Evolutionary conservation across 768 basidiomycete genomes (phyloP).

Genomic region (Xerocomus spinulosus): DNA sequence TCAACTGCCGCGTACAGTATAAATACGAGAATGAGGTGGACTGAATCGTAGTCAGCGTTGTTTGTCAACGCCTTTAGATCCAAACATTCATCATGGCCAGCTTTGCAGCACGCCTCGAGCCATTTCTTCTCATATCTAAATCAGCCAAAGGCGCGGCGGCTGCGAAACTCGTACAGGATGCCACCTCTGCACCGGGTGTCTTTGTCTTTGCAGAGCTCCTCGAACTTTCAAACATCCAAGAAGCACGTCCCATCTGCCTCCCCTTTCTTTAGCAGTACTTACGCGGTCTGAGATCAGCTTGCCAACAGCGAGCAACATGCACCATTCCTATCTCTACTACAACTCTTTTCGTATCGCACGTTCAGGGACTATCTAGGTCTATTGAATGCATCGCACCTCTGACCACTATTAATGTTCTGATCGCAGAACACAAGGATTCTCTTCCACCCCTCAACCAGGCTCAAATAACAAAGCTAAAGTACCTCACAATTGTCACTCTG

Average conservation of each 20-base stretch:
- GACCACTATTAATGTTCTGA: slow-evolving; percentile 4
- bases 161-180: slow-evolving; percentile 83
- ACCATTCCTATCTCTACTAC: slow-evolving; percentile 59
- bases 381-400: slow-evolving; percentile 8
- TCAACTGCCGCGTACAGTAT: slow-evolving; percentile 1
- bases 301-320: slow-evolving; percentile 57
- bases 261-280: neutral
- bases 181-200: slow-evolving; percentile 83
- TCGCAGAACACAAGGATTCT: slow-evolving; percentile 56
- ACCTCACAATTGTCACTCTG: slow-evolving; percentile 85
- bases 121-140: slow-evolving; percentile 88
- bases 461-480: slow-evolving; percentile 86
- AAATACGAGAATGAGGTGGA: slow-evolving; percentile 1
- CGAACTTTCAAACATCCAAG: slow-evolving; percentile 76
- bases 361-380: slow-evolving; percentile 78
- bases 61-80: slow-evolving; percentile 1
- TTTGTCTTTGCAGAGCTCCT: slow-evolving; percentile 90
- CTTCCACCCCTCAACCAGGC: slow-evolving; percentile 66
- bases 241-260: slow-evolving; percentile 45
- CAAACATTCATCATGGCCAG: slow-evolving; percentile 36
- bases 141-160: slow-evolving; percentile 90
- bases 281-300: slow-evolving; percentile 46
- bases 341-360: slow-evolving; percentile 89
- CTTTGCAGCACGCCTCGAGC: slow-evolving; percentile 72
- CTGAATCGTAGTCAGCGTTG: neutral